Evolutionary conservation across 371 early-diverging fungal species (phyloP).

Genomic region (Vittaforma corneae): DNA sequence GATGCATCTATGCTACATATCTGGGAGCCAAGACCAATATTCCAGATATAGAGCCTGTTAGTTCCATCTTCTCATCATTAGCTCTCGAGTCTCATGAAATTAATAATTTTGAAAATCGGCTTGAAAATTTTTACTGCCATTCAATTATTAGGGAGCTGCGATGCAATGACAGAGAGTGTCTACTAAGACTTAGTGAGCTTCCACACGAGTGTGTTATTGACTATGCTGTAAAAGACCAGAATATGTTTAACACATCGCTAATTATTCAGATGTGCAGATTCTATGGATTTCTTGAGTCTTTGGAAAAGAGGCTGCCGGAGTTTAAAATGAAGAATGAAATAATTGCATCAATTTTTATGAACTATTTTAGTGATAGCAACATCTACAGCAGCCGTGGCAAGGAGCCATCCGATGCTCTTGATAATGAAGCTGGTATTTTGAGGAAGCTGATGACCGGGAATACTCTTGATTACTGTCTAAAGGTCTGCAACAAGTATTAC

Average conservation of each 20-base stretch:
- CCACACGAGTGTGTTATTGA: not conserved
- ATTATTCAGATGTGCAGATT: constrained; percentile 3
- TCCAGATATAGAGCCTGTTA: too few species aligned
- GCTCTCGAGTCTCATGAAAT: not conserved
- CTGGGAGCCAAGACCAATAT: too few species aligned
- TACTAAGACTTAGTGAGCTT: not conserved
- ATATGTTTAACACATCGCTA: not conserved
- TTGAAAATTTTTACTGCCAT: constrained; percentile 19
- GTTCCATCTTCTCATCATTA: not conserved
- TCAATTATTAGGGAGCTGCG: constrained; percentile 15
- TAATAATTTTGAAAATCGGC: constrained; percentile 18
- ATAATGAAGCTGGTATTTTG: not conserved
- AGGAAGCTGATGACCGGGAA: constrained; percentile 1
- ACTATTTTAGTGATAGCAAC: not conserved
- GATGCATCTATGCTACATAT: not conserved
- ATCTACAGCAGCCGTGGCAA: not conserved
- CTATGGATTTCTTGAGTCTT: not conserved
- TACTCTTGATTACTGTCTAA: not conserved
- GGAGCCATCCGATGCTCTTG: not conserved
- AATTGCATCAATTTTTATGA: not conserved
- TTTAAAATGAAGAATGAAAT: not conserved
- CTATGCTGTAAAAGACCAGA: not conserved
- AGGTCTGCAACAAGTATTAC: not conserved
- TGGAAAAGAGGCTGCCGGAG: not conserved
- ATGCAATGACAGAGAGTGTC: constrained; percentile 4